Evolutionary conservation across 2,329 filamentous ascomycete genomes (phyloP).

Genomic region (Clonostachys solani): DNA sequence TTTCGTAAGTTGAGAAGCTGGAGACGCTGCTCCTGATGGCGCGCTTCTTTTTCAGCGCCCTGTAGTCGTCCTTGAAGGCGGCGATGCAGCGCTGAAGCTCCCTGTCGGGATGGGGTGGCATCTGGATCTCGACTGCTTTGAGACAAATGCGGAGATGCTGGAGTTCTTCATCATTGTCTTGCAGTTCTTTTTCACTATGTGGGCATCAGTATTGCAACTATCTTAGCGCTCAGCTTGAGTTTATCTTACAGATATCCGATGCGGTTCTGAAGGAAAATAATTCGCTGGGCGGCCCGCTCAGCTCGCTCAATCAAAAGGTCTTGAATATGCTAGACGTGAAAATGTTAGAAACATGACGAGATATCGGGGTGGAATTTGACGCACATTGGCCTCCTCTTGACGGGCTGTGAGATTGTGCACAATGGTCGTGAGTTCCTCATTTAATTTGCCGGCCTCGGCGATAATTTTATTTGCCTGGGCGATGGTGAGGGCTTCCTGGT

Average conservation of each 20-base stretch:
- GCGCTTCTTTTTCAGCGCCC: conserved; percentile 40
- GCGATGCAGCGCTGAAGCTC: conserved; percentile 56
- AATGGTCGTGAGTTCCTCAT: conserved; percentile 42
- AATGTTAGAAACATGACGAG: not conserved
- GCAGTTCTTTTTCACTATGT: conserved; percentile 48
- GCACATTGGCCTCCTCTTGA: conserved; percentile 56
- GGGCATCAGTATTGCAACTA: conserved; percentile 2
- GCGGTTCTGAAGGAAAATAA: conserved; percentile 55
- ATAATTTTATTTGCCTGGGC: conserved; percentile 30
- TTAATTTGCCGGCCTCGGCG: conserved; percentile 33
- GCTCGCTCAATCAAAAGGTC: conserved; percentile 53
- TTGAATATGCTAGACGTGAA: conserved; percentile 49
- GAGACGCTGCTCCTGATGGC: conserved; percentile 22
- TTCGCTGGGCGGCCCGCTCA: conserved; percentile 51
- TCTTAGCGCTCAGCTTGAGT: not conserved
- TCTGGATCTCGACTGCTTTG: conserved; percentile 58
- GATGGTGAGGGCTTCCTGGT: conserved; percentile 22
- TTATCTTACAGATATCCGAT: conserved; percentile 49
- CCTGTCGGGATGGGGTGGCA: conserved; percentile 44
- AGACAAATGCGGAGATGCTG: conserved; percentile 58
- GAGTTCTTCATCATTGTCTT: conserved; percentile 55
- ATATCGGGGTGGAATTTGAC: conserved; percentile 7
- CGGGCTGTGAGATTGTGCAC: conserved; percentile 47
- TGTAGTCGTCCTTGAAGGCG: conserved; percentile 58
- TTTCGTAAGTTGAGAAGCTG: conserved; percentile 12